phyloP scores from a whole-genome alignment of 768 basidiomycete species.

The Mycena belliarum region DNA sequence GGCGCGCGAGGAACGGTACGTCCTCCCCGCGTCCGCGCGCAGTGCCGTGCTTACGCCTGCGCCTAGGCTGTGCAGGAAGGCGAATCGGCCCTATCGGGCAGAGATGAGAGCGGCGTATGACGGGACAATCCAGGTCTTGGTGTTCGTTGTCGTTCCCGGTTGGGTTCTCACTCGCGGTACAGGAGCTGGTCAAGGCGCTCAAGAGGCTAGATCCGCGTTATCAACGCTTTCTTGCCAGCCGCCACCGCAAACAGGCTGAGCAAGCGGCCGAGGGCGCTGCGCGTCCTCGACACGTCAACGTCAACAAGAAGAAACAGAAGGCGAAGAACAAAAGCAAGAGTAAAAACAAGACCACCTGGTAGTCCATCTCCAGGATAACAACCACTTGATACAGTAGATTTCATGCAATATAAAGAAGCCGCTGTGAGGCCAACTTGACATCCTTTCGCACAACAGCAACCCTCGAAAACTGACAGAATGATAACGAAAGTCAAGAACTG shows the following conservation, averaged over 20 bases:
- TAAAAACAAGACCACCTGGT: conserved; percentile 12
- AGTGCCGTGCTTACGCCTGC: not conserved
- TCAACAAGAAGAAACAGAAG: conserved; percentile 5
- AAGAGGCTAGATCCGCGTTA: conserved; percentile 18
- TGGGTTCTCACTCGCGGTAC: no score
- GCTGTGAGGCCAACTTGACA: no score
- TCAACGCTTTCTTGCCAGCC: not conserved
- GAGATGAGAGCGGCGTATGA: conserved; percentile 11
- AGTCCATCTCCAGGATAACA: not conserved
- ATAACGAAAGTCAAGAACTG: no score
- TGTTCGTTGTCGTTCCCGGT: not conserved
- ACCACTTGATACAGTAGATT: no score
- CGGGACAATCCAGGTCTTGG: conserved; percentile 15
- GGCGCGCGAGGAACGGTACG: conserved; percentile 7
- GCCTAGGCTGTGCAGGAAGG: conserved; percentile 7
- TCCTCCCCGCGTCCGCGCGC: not conserved
- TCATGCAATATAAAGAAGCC: no score
- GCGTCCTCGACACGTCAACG: not conserved
- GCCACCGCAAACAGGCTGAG: not conserved
- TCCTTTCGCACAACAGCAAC: no score
- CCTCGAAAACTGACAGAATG: no score
- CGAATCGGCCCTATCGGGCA: conserved; percentile 11
- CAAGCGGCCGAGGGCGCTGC: not conserved
- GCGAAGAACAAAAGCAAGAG: conserved; percentile 11
- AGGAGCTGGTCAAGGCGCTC: conserved; percentile 10